phyloP scores from a whole-genome alignment of 1,284 basidiomycete genomes.

The Malassezia psittaci region DNA sequence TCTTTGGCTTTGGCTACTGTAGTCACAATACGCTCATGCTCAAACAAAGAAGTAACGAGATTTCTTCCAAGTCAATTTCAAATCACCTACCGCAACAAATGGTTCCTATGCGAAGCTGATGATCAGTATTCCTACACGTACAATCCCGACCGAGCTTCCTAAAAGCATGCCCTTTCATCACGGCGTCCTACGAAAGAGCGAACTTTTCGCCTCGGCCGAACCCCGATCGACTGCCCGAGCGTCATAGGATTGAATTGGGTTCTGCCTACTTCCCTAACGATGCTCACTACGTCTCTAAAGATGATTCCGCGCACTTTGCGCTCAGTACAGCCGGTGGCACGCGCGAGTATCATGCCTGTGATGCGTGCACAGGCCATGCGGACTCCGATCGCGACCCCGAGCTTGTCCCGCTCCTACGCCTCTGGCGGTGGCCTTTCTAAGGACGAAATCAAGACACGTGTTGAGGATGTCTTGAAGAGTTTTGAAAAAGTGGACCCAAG shows the following conservation, averaged over 20 bases:
- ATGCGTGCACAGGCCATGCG: conserved; percentile 7
- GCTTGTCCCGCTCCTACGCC: conserved; percentile 56
- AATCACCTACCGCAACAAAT: conserved; percentile 9
- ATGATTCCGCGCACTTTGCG: conserved; percentile 17
- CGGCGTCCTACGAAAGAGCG: neutral
- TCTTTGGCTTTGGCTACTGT: conserved; percentile 93
- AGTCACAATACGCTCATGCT: conserved; percentile 92
- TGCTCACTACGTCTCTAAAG: conserved; percentile 5
- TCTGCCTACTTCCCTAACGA: neutral
- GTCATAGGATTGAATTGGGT: no score
- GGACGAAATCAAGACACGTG: conserved; percentile 67
- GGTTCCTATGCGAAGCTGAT: conserved; percentile 15
- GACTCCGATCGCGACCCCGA: conserved; percentile 7
- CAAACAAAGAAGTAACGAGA: conserved; percentile 82
- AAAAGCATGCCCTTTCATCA: conserved; percentile 45
- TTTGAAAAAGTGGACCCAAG: conserved; percentile 85
- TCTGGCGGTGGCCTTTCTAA: conserved; percentile 63
- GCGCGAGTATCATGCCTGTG: neutral
- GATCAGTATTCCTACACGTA: conserved; percentile 18
- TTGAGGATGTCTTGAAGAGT: conserved; percentile 78
- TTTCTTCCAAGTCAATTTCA: conserved; percentile 51
- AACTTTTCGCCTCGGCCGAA: conserved; percentile 11
- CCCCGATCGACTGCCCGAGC: neutral
- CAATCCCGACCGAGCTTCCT: conserved; percentile 39
- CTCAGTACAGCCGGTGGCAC: conserved; percentile 5